Conservation (phyloP, 257 asterid species). For the Lantana camara region DNA sequence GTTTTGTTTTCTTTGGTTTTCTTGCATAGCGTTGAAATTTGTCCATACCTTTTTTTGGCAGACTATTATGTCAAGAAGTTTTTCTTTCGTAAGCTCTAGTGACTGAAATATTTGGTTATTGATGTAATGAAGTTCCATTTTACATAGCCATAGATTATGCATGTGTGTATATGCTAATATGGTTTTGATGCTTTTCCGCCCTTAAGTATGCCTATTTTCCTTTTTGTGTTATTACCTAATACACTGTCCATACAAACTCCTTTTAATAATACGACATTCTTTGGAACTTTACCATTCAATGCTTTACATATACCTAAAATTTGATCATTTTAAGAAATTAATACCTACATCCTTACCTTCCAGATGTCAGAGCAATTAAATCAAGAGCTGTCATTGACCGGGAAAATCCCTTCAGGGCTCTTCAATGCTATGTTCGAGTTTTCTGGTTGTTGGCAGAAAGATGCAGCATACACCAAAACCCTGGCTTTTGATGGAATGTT, state of each 20-base stretch:
- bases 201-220: neutral
- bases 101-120: slow-evolving; percentile 5
- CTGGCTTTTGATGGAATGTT: slow-evolving; percentile 96
- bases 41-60: slow-evolving; percentile 1
- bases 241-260: neutral
- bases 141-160: slow-evolving; percentile 2
- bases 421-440: slow-evolving; percentile 97
- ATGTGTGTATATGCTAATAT: slow-evolving; percentile 6
- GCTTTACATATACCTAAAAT: neutral
- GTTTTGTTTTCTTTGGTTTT: slow-evolving; percentile 40
- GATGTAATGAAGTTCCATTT: slow-evolving; percentile 2
- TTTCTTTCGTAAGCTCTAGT: neutral
- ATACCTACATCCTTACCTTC: slow-evolving; percentile 12
- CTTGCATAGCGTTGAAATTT: neutral
- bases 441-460: slow-evolving; percentile 97
- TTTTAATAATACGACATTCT: neutral
- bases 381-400: slow-evolving; percentile 84
- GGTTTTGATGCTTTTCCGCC: slow-evolving; percentile 13
- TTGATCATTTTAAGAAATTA: slow-evolving; percentile 11
- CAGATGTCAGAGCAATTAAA: slow-evolving; percentile 99
- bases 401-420: slow-evolving; percentile 94
- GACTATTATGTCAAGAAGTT: neutral
- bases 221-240: slow-evolving; percentile 1
- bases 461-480: slow-evolving; percentile 80
- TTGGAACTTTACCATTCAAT: slow-evolving; percentile 7